Percentiles rank a stretch among this genome's conserved stretches.
Conservation (phyloP, 2,329 filamentous ascomycete genomes). For the Lecanicillium sp. region DNA sequence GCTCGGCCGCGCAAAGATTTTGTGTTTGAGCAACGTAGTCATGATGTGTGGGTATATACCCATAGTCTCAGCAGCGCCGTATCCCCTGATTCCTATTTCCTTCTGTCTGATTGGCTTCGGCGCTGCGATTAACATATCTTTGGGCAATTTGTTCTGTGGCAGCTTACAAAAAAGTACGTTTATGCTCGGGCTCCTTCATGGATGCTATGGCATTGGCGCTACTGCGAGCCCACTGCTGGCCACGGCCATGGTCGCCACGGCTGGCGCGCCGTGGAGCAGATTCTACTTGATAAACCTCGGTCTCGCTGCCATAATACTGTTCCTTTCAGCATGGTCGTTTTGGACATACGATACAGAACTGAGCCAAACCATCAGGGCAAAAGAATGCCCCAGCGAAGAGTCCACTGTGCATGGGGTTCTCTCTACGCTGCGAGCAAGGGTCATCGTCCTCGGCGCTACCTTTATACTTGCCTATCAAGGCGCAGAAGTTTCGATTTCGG, state of each 20-base stretch:
- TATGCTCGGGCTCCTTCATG: constrained; percentile 56
- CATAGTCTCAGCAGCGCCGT: constrained; percentile 61
- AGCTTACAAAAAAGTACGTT: constrained; percentile 44
- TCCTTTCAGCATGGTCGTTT: constrained; percentile 59
- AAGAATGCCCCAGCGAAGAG: constrained; percentile 26
- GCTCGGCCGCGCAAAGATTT: constrained; percentile 56
- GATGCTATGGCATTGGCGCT: constrained; percentile 58
- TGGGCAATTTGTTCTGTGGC: constrained; percentile 52
- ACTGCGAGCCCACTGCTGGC: constrained; percentile 64
- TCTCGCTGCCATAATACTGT: constrained; percentile 47
- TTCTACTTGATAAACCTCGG: constrained; percentile 64
- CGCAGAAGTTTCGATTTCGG: constrained; percentile 73
- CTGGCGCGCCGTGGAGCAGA: constrained; percentile 54
- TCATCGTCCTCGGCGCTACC: constrained; percentile 65
- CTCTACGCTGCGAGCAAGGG: constrained; percentile 39
- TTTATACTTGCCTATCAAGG: constrained; percentile 87
- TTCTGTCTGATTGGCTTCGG: constrained; percentile 62
- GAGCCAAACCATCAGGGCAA: constrained; percentile 14
- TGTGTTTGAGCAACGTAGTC: constrained; percentile 50
- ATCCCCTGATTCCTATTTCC: constrained; percentile 54
- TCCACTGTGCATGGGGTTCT: too few relatives aligned
- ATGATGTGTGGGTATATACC: constrained; percentile 56
- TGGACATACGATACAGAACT: constrained; percentile 59
- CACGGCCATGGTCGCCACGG: constrained; percentile 59
- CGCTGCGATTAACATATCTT: constrained; percentile 46